Evolutionary conservation across 495 filamentous ascomycete genomes (phyloP).

Genomic region (Penicillium parvum): DNA sequence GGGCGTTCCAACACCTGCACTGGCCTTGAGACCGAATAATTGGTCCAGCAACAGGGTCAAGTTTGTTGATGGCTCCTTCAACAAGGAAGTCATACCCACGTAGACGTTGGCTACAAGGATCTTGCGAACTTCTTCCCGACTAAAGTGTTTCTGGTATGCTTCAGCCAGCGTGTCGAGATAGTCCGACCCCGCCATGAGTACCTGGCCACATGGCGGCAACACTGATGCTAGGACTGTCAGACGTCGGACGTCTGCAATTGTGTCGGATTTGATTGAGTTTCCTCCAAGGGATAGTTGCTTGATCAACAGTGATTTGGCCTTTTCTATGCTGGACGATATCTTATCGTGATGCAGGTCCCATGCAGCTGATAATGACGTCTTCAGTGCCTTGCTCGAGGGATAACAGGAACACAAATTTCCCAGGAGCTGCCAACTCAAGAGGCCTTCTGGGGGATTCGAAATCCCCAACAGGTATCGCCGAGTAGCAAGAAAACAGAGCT

Average conservation of each 20-base stretch:
- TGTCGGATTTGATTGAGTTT: slow-evolving; percentile 23
- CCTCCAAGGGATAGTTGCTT: slow-evolving; percentile 45
- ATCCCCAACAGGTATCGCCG: slow-evolving; percentile 33
- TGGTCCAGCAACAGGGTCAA: slow-evolving; percentile 72
- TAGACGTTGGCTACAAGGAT: slow-evolving; percentile 67
- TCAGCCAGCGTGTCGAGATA: slow-evolving; percentile 70
- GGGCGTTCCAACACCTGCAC: slow-evolving; percentile 50
- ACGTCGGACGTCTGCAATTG: slow-evolving; percentile 32
- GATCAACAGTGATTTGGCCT: slow-evolving; percentile 44
- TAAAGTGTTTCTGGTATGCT: slow-evolving; percentile 55
- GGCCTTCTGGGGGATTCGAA: slow-evolving; percentile 16
- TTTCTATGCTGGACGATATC: slow-evolving; percentile 40
- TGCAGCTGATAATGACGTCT: slow-evolving; percentile 41
- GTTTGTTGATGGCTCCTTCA: slow-evolving; percentile 61
- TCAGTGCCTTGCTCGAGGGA: slow-evolving; percentile 35
- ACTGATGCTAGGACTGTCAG: slow-evolving; percentile 39
- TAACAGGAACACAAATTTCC: slow-evolving; percentile 38
- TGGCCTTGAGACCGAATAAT: slow-evolving; percentile 71
- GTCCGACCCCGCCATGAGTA: slow-evolving; percentile 78
- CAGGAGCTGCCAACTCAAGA: slow-evolving; percentile 39
- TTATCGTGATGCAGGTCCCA: slow-evolving; percentile 33
- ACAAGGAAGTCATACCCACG: slow-evolving; percentile 62
- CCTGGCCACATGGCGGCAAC: slow-evolving; percentile 39
- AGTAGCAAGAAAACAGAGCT: slow-evolving; percentile 59
- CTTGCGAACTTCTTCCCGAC: slow-evolving; percentile 50